Base-by-base conservation (phyloP, 2,329 filamentous ascomycete genomes). In the Apiospora pterosperma region DNA sequence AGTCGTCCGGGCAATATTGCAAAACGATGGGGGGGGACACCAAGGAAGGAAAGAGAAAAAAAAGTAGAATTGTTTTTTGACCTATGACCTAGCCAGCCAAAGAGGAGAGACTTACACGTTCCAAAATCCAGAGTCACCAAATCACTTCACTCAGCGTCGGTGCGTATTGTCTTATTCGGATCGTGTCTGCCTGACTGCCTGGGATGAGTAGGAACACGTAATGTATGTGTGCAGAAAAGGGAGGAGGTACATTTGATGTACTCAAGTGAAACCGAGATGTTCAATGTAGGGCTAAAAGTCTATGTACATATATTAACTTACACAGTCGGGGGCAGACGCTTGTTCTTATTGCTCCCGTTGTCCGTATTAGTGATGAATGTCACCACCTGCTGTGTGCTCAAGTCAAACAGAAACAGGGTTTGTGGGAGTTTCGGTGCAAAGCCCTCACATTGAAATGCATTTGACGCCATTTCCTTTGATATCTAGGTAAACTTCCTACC, bases 231-330 rank as follows among this genome's bases (percentile, higher is more conserved):
- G 12, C 28, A 19, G 48, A 28, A 55, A 55, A 55, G 34, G 25
- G 31, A 55, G 25, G 31, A 55, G 25, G 8, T 55, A 8, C 7
- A 55, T 34, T 21, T 3, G 34, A 34, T 12, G 48, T 31, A 7
- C 48, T 55, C 48, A 19, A n/a, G 48, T 34, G 48, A 55, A 55
- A 28, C 48, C 48, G 48, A 55, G 28, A 55, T 55, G 48, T 34
- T 55, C 48, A 19, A 55, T 55, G 48, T 55, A 55, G 48, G 48
- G 48, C 48, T 34, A 55, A 31, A 55, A 28, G 48, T 34, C 48
- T 19, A 55, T 34, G 48, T 55, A 55, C 48, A 55, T 55, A 55
- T 25, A 55, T 55, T 55, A 28, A 55, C 48, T 55, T 55, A 55
- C 48, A 55, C 48, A 34, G 48, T 55, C 48, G 25, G 48, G 48